Evolutionary conservation across 106 monocot species (phyloP).

Genomic region (Platanthera guangdongensis): DNA sequence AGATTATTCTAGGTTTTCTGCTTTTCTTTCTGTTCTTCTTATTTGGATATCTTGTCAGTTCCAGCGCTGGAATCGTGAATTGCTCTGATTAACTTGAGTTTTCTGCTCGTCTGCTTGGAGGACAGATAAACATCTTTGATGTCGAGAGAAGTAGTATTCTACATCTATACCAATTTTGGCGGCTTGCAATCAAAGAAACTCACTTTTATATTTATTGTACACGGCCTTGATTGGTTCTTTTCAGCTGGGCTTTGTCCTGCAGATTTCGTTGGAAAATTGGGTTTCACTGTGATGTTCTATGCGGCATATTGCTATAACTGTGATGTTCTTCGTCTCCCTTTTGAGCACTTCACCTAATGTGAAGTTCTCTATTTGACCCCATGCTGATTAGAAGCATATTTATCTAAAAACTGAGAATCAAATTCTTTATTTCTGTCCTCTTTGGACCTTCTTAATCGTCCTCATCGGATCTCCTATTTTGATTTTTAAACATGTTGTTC

Average conservation of each 20-base stretch:
- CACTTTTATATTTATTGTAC: neutral
- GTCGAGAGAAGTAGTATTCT: neutral
- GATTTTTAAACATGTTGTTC: no score
- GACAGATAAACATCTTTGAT: neutral
- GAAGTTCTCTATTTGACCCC: neutral
- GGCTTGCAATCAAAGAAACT: neutral
- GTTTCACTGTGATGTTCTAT: neutral
- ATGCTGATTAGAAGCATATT: neutral
- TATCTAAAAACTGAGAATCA: neutral
- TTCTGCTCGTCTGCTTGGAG: neutral
- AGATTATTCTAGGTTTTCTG: neutral
- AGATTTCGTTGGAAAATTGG: neutral
- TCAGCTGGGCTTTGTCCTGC: neutral
- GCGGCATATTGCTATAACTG: neutral
- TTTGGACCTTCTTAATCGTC: no score
- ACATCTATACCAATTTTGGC: neutral
- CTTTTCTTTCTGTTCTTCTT: neutral
- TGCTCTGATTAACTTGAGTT: neutral
- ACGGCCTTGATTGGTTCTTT: neutral
- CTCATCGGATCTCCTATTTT: no score
- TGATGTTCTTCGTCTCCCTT: neutral
- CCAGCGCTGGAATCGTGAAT: neutral
- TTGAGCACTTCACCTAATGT: neutral
- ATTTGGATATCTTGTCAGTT: neutral
- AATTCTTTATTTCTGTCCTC: no score